Base-by-base conservation (phyloP, 2,329 filamentous ascomycete genomes). In the Nemania diffusa region DNA sequence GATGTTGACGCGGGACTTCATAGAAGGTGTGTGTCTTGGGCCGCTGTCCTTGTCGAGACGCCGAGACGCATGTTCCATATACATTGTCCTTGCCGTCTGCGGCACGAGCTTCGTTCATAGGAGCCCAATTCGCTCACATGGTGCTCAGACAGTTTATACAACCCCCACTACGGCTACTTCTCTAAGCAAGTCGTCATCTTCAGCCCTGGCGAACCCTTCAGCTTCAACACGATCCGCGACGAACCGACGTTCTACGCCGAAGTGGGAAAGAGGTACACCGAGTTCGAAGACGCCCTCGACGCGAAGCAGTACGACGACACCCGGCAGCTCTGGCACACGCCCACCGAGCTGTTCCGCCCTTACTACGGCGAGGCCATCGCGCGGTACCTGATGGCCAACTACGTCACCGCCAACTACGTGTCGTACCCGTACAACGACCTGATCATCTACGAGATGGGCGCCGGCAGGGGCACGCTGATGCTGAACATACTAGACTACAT, bases 391-490 rank as follows among this genome's bases (percentile, higher is more conserved):
- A 90, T 98, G 72, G 91, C 93, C 72, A 97, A 99, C 83, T 99
- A 99, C 86, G 94, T 96, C 78, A 88, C 97, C 78, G 93, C 92
- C 51, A 88, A n/a, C n/a, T n/a, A n/a, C n/a, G n/a, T n/a, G n/a
- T n/a, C 93, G 63, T 98, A 96, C 78, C 96, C 96, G 2, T 97
- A 98, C 83, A 91, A 97, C 80, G 96, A 99, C 80, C 87, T 99
- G 59, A 92, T 97, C 74, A 97, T 99, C 79, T 99, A 97, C 86
- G 96, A 99, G 79, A 97, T 99, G 92, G 96, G 96, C 59, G 96
- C 96, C 44, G 96, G 96, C 74, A 95, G 97, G 75, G 96, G 96
- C 69, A 99, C 97, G 0, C 87, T 99, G 77, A 99, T 99, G 96
- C 86, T 96, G 77, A 99, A 99, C 80, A 94, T 99, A 65, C 87